A percentile compares a stretch with the other conserved stretches of the same genome.
These are phyloP conservation scores for Diaporthe caulivora DNA, from an alignment of 2,329 filamentous ascomycete species.

Conservation along the genomic window DNA sequence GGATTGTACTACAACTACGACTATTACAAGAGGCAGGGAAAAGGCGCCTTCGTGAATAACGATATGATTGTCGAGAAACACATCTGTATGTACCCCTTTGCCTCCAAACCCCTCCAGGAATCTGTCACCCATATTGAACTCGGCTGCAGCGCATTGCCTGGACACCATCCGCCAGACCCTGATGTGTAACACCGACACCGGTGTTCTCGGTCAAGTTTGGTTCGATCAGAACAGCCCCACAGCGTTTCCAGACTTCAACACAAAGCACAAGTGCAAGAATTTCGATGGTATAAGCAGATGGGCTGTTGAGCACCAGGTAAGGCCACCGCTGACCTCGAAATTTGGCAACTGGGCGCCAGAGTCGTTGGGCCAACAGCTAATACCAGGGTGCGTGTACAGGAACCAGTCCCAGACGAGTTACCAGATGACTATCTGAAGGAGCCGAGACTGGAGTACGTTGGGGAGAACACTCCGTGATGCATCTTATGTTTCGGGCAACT, in stretches of 20 bases:
- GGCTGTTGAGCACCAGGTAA: constrained; percentile 65
- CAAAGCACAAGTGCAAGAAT: constrained; percentile 64
- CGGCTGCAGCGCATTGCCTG: constrained; percentile 66
- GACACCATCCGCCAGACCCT: constrained; percentile 72
- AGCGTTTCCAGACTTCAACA: constrained; percentile 73
- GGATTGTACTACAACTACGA: constrained; percentile 70
- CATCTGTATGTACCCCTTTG: constrained; percentile 59
- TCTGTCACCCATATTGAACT: background rate
- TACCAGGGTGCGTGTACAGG: background rate
- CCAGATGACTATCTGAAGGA: constrained; percentile 29
- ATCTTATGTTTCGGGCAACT: background rate
- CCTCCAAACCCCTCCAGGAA: fast-evolving
- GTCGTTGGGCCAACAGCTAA: background rate
- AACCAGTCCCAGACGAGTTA: background rate
- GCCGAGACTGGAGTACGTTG: background rate
- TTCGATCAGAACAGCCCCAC: constrained; percentile 57
- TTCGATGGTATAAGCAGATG: constrained; percentile 53
- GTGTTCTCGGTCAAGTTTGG: constrained; percentile 73
- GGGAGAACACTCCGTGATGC: constrained; percentile 3
- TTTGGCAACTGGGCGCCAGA: fast-evolving
- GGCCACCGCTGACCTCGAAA: background rate
- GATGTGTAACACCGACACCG: constrained; percentile 73
- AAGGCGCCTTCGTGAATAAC: constrained; percentile 67
- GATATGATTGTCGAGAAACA: constrained; percentile 67
- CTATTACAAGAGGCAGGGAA: constrained; percentile 63